phyloP scores from a whole-genome alignment of 371 early-diverging fungal genomes.

The Dinochytrium kinnereticum region DNA sequence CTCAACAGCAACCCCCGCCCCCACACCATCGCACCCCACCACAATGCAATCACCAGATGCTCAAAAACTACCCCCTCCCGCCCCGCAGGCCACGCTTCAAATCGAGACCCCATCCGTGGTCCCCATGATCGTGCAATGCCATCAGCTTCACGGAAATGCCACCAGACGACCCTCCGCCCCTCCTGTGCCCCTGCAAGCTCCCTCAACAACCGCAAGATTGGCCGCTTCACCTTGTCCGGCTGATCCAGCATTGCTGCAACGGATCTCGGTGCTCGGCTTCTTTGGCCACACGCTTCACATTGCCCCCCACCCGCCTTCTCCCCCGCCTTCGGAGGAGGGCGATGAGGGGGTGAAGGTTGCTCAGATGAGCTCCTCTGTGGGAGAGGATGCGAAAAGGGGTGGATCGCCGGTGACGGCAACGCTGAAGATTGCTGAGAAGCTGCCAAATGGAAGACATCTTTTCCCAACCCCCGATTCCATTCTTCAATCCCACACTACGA shows the following conservation, averaged over 20 bases:
- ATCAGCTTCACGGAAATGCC: background rate
- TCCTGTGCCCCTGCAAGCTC: background rate
- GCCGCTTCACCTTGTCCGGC: background rate
- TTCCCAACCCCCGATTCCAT: no score
- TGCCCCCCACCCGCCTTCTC: background rate
- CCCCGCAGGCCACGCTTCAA: background rate
- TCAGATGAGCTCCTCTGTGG: no score
- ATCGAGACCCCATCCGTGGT: background rate
- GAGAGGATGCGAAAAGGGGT: no score
- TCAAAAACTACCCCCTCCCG: background rate
- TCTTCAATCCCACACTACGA: constrained; percentile 3
- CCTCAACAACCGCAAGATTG: background rate
- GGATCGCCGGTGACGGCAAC: no score
- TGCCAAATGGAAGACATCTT: background rate
- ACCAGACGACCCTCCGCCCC: background rate
- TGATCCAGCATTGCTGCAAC: background rate
- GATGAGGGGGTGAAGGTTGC: no score
- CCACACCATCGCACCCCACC: background rate
- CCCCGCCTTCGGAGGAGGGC: background rate
- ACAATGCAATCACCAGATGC: background rate
- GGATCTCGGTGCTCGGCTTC: constrained; percentile 19
- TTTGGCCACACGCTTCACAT: constrained; percentile 22
- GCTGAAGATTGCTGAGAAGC: no score
- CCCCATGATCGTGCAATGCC: constrained; percentile 10
- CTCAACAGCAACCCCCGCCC: background rate